phyloP scores from a whole-genome alignment of 2,329 filamentous ascomycete species.

The Microdochium bolleyi region DNA sequence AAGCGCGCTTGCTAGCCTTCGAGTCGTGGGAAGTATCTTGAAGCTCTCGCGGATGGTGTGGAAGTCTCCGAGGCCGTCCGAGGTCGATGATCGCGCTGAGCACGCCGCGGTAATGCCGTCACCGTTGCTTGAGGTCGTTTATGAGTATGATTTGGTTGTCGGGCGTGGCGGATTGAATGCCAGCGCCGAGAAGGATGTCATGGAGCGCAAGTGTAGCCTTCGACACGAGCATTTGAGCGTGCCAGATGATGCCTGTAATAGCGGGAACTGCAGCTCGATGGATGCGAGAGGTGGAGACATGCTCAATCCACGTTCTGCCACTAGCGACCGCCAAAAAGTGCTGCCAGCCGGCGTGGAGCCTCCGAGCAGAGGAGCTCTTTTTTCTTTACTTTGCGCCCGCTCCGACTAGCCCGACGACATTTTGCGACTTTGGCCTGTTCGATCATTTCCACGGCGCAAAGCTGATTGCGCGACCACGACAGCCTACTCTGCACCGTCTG shows the following conservation, averaged over 20 bases:
- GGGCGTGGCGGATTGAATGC: too few species aligned
- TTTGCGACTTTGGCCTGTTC: background rate
- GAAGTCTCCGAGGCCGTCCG: too few species aligned
- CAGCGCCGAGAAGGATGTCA: too few species aligned
- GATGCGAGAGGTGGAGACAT: background rate
- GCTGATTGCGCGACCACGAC: background rate
- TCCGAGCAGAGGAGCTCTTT: background rate
- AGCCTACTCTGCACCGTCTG: background rate
- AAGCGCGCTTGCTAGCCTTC: too few species aligned
- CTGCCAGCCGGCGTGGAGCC: background rate
- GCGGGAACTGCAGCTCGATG: background rate
- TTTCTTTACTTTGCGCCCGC: background rate
- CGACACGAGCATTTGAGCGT: too few species aligned
- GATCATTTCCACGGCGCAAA: background rate
- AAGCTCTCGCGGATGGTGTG: background rate
- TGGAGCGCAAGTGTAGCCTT: too few species aligned
- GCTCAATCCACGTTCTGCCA: conserved; percentile 1
- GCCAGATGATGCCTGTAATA: background rate
- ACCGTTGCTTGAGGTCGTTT: too few species aligned
- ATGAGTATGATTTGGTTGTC: too few species aligned
- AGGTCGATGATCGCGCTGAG: too few species aligned
- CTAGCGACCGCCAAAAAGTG: conserved; percentile 2
- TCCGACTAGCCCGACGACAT: background rate
- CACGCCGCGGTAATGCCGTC: too few species aligned
- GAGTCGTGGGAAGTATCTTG: background rate